Evolutionary conservation across 768 basidiomycete species (phyloP), one percentile per base, ranked within the genome.

Genomic region (Tricholoma bakamatsutake): DNA sequence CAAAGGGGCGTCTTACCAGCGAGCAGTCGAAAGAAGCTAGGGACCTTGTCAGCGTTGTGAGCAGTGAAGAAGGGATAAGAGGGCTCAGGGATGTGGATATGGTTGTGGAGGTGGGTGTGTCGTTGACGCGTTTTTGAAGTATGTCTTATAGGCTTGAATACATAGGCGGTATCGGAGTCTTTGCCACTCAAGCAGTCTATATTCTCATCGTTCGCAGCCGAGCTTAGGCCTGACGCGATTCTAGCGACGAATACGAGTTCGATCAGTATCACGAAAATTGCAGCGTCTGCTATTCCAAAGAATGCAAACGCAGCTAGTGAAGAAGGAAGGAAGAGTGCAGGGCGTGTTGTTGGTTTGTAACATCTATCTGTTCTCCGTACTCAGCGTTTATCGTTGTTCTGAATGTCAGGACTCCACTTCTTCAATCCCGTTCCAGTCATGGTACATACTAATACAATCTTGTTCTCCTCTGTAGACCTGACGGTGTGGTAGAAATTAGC

Each of bases 351-450:
- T 50, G 93, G 90, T 90, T 62, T 56, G 83, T 49, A 2, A 34
- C 45, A 13, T 18, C 9, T 21, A 13, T 24, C 12, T 56, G 10
- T 51, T 27, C 21, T 28, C 17, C 18, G 9, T 49, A 6, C 42
- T 46, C 8, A 35, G 11, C 5, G 18, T 10, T 39, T 15, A 30
- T 30, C 27, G 15, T 48, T 15, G 24, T 43, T 53, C 39, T 57
- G 46, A 37, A 48, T 39, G 37, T 54, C 42, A 93, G 91, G 87
- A 11, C 74, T 96, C 40, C 93, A 96, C 68, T 97, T 94, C 76
- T 96, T 97, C 76, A 96, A 98, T 65, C 95, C 95, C 4, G 95
- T 97, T 4, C 95, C 95, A 2, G 90, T 96, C 31, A 97, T 97
- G 94, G 90, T 91, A 65, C 50, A 81, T 61, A 30, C 46, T 47